phyloP scores from a whole-genome alignment of 2,329 filamentous ascomycete species.

The Mariannaea sp. region DNA sequence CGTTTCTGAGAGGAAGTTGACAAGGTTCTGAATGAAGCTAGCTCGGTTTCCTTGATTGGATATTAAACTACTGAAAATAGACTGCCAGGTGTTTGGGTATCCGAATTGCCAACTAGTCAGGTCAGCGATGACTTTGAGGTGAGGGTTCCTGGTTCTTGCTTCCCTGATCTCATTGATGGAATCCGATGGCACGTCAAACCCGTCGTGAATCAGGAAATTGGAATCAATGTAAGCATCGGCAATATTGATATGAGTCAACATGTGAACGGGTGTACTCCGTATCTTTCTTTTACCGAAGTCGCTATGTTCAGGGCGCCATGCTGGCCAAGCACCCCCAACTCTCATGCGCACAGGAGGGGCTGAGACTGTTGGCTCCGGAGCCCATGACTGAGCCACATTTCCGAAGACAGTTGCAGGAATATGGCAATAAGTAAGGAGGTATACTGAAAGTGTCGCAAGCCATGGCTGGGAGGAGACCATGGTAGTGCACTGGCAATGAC shows the following conservation, averaged over 20 bases:
- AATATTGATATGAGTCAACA: neutral
- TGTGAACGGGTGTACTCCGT: neutral
- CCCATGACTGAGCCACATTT: too few species aligned
- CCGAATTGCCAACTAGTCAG: neutral
- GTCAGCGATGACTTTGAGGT: neutral
- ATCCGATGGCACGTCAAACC: neutral
- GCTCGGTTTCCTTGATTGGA: neutral
- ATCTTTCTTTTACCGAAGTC: too few species aligned
- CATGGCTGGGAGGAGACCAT: too few species aligned
- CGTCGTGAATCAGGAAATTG: neutral
- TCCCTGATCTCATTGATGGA: neutral
- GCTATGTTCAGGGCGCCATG: too few species aligned
- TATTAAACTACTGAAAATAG: neutral
- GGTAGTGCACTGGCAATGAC: too few species aligned
- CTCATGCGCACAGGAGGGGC: too few species aligned
- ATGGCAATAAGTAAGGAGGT: too few species aligned
- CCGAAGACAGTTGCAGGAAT: too few species aligned
- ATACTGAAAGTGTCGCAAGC: too few species aligned
- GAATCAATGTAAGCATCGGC: neutral
- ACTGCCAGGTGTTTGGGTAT: neutral
- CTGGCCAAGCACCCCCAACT: too few species aligned
- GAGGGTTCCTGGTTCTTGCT: neutral
- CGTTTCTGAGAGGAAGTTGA: neutral
- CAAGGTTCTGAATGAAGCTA: neutral
- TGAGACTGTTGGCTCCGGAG: too few species aligned